A percentile compares a stretch with the other conserved stretches of the same genome.
These are phyloP conservation scores for Brassica juncea DNA, from an alignment of 345 rosid species.

Conservation along the genomic window DNA sequence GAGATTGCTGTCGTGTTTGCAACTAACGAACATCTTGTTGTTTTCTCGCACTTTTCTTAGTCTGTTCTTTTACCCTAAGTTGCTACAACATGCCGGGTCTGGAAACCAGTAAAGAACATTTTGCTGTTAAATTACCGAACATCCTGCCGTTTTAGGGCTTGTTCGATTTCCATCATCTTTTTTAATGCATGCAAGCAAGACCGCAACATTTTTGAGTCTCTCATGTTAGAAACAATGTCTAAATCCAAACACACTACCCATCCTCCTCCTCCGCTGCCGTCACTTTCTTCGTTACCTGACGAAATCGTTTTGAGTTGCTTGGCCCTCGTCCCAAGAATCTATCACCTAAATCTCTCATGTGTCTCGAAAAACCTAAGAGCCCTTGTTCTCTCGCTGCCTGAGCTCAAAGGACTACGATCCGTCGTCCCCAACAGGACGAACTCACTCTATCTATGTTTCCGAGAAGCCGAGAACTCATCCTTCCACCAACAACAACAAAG, in stretches of 20 bases:
- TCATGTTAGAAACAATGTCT: no score
- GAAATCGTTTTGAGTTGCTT: not conserved
- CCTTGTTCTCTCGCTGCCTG: not conserved
- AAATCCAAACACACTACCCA: no score
- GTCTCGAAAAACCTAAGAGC: not conserved
- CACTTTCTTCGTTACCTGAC: not conserved
- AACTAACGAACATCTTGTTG: not conserved
- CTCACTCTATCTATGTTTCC: not conserved
- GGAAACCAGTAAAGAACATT: not conserved
- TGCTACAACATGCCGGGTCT: not conserved
- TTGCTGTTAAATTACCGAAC: not conserved
- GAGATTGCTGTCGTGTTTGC: not conserved
- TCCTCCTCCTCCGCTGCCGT: not conserved
- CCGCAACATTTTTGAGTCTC: no score
- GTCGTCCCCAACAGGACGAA: not conserved
- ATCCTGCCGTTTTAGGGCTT: not conserved
- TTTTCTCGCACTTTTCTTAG: not conserved
- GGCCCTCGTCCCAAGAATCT: not conserved
- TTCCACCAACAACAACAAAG: not conserved
- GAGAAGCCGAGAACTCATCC: not conserved
- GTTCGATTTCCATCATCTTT: not conserved
- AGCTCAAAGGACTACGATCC: not conserved
- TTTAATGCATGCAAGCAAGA: not conserved
- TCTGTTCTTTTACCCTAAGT: not conserved
- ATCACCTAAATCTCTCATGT: not conserved